Evolutionary conservation across 192 early-diverging fungal species (phyloP).

Genomic region (Coemansia guatemalensis): DNA sequence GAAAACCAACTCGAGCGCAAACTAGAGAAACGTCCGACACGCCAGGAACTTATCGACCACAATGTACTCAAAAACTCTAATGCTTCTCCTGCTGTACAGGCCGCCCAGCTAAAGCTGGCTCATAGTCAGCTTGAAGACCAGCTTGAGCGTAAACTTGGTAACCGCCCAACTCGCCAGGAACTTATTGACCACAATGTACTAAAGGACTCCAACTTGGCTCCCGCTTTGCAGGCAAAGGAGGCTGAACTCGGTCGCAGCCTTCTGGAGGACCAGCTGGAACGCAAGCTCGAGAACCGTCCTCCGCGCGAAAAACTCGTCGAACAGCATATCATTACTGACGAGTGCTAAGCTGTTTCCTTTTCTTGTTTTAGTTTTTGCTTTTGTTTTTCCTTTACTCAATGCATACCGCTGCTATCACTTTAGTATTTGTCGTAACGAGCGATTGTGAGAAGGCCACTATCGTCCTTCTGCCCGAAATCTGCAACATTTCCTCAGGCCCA

Average conservation of each 20-base stretch:
- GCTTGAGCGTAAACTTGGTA: slow-evolving; percentile 58
- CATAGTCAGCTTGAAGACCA: slow-evolving; percentile 51
- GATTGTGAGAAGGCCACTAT: too few species aligned
- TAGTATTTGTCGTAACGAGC: too few species aligned
- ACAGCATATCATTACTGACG: slow-evolving; percentile 57
- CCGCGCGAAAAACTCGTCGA: slow-evolving; percentile 57
- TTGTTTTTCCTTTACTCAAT: slow-evolving; percentile 14
- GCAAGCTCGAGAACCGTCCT: slow-evolving; percentile 59
- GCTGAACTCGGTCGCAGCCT: slow-evolving; percentile 28
- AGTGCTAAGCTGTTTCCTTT: slow-evolving; percentile 4
- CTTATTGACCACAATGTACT: slow-evolving; percentile 63
- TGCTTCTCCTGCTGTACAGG: slow-evolving; percentile 44
- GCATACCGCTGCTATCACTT: too few species aligned
- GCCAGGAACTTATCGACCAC: slow-evolving; percentile 54
- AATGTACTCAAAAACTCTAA: slow-evolving; percentile 60
- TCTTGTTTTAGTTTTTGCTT: background rate
- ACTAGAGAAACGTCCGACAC: slow-evolving; percentile 59
- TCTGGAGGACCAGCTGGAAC: slow-evolving; percentile 58
- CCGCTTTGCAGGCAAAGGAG: slow-evolving; percentile 38
- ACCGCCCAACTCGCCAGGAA: slow-evolving; percentile 39
- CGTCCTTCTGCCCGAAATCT: too few species aligned
- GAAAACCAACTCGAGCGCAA: slow-evolving; percentile 56
- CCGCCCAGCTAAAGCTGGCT: slow-evolving; percentile 24
- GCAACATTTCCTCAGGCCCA: too few species aligned
- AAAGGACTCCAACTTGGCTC: slow-evolving; percentile 44